A percentile compares a stretch with the other conserved stretches of the same genome.
Conservation (phyloP, 768 basidiomycete genomes). For the Dioszegia hungarica region DNA sequence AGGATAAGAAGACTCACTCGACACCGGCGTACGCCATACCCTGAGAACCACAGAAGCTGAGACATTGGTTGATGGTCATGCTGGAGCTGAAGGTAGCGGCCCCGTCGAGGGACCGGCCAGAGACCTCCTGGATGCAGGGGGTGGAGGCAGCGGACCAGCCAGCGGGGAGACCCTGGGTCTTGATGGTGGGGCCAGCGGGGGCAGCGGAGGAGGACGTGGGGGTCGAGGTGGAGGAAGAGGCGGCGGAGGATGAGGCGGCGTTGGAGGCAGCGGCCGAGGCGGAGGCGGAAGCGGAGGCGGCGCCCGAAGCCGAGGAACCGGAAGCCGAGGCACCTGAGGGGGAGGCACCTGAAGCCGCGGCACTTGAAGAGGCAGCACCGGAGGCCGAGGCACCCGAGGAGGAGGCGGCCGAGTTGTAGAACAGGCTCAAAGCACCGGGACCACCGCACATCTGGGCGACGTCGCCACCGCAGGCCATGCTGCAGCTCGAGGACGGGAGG, state of each 20-base stretch:
- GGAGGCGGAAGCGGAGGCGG: constrained; percentile 7
- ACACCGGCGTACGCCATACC: constrained; percentile 12
- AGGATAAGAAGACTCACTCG: constrained; percentile 10
- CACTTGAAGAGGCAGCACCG: constrained; percentile 9
- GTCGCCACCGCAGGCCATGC: constrained; percentile 37
- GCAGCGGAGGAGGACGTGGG: constrained; percentile 7
- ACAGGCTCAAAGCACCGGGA: constrained; percentile 21
- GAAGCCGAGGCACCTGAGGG: neutral
- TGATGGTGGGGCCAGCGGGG: constrained; percentile 10
- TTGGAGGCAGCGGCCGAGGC: constrained; percentile 3
- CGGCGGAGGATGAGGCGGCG: constrained; percentile 5
- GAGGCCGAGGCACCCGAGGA: constrained; percentile 12
- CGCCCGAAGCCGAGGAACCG: no score
- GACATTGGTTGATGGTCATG: constrained; percentile 24
- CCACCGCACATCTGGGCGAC: constrained; percentile 25
- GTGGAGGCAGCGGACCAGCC: constrained; percentile 14
- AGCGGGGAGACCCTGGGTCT: constrained; percentile 16
- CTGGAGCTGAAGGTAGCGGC: constrained; percentile 14
- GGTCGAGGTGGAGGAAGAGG: constrained; percentile 6
- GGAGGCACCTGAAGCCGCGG: constrained; percentile 3
- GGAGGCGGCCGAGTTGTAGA: constrained; percentile 7
- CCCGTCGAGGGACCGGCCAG: constrained; percentile 18
- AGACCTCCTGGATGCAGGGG: constrained; percentile 33
- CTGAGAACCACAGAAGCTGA: constrained; percentile 12
- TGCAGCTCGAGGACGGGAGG: constrained; percentile 17